Base-by-base conservation (phyloP, 2,329 filamentous ascomycete genomes). In the Plenodomus biglobosus region DNA sequence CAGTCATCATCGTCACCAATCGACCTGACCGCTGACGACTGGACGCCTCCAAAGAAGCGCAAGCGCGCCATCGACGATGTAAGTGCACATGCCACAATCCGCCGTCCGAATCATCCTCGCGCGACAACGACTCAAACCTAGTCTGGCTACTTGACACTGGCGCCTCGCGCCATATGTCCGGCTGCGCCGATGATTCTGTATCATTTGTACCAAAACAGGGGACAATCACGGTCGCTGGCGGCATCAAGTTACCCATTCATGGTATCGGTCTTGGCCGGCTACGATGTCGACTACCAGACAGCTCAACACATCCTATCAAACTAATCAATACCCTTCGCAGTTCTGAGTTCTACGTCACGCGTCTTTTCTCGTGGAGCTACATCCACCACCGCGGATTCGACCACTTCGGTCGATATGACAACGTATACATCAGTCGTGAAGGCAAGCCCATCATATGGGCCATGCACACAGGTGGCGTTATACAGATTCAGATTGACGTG, bases 81-180 rank as follows among this genome's bases (percentile, higher is more conserved):
- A 45, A 50, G 38, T 50, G 27, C 47, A 3, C 15, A 44, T 34
- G 22, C 46, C 38, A 32, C 42, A 16, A 35, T 50, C 13, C 21
- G 19, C 18, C 22, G 20, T 21, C 47, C 38, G 5, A 24, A 24
- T 24, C 22, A 24, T 24, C 22, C 22, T 24, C 5, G 5, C 22
- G 10, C 22, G 22, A 24, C n/a, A n/a, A n/a, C n/a, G 22, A 10
- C 22, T 24, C 10, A 24, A 10, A 24, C 22, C 38, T 37, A 6
- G 19, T 38, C 11, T 55, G 22, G 48, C 38, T 48, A 22, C 48
- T 55, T 27, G 42, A 55, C 42, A 48, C 52, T 39, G 30, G 52
- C 42, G 48, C 44, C 18, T 55, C 36, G 39, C 38, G 37, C 18
- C 35, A 51, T 30, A 55, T 55, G 35, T 48, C 42, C 30, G 20